These are phyloP conservation scores for Neurospora intermedia DNA, from an alignment of 495 filamentous ascomycete species.

Conservation along the genomic window DNA sequence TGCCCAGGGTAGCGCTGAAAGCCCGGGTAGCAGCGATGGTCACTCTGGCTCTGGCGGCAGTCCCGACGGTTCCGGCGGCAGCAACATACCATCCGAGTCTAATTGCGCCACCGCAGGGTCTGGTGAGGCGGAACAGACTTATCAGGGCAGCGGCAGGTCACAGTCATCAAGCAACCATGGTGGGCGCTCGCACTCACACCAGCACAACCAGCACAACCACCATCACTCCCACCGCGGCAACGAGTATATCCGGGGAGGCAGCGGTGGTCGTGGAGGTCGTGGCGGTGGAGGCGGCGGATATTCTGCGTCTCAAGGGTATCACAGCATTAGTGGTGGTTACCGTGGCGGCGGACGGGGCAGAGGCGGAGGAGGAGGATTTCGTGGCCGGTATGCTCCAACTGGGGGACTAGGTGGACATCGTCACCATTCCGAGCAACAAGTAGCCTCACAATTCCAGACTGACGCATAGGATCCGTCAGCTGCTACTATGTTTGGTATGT, in stretches of 20 bases:
- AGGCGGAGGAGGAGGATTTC: not conserved
- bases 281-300: not conserved
- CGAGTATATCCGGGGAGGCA: not conserved
- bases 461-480: slow-evolving; percentile 8
- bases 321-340: not conserved
- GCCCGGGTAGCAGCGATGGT: not conserved
- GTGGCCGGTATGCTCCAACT: slow-evolving; percentile 1
- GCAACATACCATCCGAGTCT: not conserved
- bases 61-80: not conserved
- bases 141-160: not conserved
- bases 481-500: slow-evolving; percentile 2
- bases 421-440: not conserved
- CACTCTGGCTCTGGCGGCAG: not conserved
- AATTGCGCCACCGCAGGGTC: not conserved
- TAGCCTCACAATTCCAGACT: slow-evolving; percentile 1
- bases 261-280: not conserved
- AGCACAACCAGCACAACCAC: not conserved
- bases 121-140: not conserved
- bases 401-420: not conserved
- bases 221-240: not conserved
- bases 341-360: not conserved
- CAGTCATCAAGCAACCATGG: not conserved
- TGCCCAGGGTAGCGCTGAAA: not conserved
- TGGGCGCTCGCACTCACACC: not conserved
- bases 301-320: not conserved